A percentile compares a stretch with the other conserved stretches of the same genome.
These are phyloP conservation scores for Malassezia caprae DNA, from an alignment of 1,284 basidiomycete genomes.

Conservation along the genomic window DNA sequence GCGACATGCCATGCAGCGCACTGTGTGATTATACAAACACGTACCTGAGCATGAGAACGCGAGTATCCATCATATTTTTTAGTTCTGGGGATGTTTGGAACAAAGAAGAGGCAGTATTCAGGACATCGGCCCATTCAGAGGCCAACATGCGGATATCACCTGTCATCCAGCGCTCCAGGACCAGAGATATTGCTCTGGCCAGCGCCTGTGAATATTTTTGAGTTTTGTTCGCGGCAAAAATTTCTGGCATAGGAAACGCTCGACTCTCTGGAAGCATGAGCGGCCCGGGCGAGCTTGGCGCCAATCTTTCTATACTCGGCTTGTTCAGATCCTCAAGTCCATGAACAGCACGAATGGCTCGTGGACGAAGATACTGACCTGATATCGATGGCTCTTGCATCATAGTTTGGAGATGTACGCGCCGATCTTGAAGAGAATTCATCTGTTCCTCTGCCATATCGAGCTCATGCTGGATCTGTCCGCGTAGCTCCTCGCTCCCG, in stretches of 20 bases:
- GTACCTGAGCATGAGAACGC: neutral
- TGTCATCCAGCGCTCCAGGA: slow-evolving; percentile 1
- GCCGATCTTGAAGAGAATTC: slow-evolving; percentile 51
- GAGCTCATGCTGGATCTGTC: slow-evolving; percentile 66
- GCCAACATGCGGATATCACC: neutral
- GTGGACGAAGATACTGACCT: slow-evolving; percentile 1
- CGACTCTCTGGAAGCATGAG: slow-evolving; percentile 2
- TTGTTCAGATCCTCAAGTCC: slow-evolving; percentile 13
- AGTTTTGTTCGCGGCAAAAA: neutral
- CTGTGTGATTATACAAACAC: neutral
- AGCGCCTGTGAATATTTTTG: neutral
- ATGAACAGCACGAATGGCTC: slow-evolving; percentile 14
- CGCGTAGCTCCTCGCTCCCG: slow-evolving; percentile 51
- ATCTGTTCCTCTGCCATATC: slow-evolving; percentile 64
- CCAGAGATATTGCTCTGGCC: neutral
- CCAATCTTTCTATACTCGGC: neutral
- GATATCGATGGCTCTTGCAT: neutral
- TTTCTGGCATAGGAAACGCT: neutral
- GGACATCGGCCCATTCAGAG: neutral
- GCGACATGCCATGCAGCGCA: neutral
- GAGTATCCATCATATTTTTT: neutral
- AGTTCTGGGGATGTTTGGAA: neutral
- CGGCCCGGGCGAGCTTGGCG: neutral
- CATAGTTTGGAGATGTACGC: neutral
- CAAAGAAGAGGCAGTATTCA: neutral